These are phyloP conservation scores for Phyllachora maydis DNA, from an alignment of 2,329 filamentous ascomycete species.

Conservation along the genomic window DNA sequence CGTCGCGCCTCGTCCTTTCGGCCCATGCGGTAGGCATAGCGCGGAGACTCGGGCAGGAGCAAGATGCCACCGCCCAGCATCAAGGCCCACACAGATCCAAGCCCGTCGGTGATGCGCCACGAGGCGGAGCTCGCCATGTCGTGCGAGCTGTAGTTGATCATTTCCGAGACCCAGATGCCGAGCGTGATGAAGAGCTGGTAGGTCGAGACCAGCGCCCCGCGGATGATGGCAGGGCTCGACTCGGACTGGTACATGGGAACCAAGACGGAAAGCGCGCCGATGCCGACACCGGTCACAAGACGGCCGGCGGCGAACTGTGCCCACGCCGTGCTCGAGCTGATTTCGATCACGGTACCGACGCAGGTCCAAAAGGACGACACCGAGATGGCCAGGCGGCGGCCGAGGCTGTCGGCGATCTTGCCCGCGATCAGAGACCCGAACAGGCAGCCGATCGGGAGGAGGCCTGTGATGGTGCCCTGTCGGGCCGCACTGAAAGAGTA, in stretches of 20 bases:
- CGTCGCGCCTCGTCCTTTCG: slow-evolving; percentile 22
- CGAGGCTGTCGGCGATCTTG: slow-evolving; percentile 42
- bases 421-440: slow-evolving; percentile 38
- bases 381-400: slow-evolving; percentile 40
- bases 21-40: slow-evolving; percentile 25
- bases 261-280: slow-evolving; percentile 43
- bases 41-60: slow-evolving; percentile 31
- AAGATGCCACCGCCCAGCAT: slow-evolving; percentile 27
- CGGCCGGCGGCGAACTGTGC: slow-evolving; percentile 45
- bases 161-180: slow-evolving; percentile 38
- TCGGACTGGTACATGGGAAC: slow-evolving; percentile 51
- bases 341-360: slow-evolving; percentile 45
- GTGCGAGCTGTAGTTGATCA: slow-evolving; percentile 22
- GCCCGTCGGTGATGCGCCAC: slow-evolving; percentile 41
- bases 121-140: slow-evolving; percentile 18
- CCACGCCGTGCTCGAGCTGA: slow-evolving; percentile 36
- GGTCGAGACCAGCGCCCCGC: slow-evolving; percentile 43
- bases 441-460: slow-evolving; percentile 39
- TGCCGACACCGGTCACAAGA: slow-evolving; percentile 44
- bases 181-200: slow-evolving; percentile 59
- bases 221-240: slow-evolving; percentile 37
- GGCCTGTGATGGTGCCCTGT: slow-evolving; percentile 41
- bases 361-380: slow-evolving; percentile 25
- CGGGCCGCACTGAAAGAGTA: slow-evolving; percentile 33
- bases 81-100: slow-evolving; percentile 33